phyloP scores from a whole-genome alignment of 805 yeast genomes.

The Starmerella bombicola region DNA sequence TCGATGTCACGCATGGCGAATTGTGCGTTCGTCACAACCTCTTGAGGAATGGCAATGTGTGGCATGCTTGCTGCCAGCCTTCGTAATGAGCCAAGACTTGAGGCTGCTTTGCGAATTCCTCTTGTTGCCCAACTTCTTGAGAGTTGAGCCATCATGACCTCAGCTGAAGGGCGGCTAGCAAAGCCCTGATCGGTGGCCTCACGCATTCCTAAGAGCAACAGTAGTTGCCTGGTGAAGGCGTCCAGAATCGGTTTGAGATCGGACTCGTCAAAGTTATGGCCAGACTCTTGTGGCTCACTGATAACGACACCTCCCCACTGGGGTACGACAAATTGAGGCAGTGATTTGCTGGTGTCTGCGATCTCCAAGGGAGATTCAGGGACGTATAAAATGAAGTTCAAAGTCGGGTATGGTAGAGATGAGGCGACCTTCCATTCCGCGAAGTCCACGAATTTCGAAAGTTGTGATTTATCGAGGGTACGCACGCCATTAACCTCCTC shows the following conservation, averaged over 20 bases:
- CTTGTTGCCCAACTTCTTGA: constrained; percentile 46
- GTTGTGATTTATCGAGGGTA: constrained; percentile 38
- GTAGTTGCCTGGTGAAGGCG: constrained; percentile 60
- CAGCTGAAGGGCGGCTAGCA: constrained; percentile 28
- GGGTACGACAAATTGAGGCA: constrained; percentile 49
- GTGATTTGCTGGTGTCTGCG: constrained; percentile 34
- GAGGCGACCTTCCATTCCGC: constrained; percentile 69
- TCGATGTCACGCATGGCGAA: constrained; percentile 37
- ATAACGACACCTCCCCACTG: constrained; percentile 79
- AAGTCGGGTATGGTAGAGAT: constrained; percentile 47
- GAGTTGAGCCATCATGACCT: constrained; percentile 41
- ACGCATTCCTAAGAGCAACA: constrained; percentile 62
- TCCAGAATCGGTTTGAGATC: constrained; percentile 50
- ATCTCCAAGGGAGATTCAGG: constrained; percentile 47
- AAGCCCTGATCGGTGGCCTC: constrained; percentile 46
- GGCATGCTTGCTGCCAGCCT: constrained; percentile 57
- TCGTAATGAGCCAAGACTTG: constrained; percentile 60
- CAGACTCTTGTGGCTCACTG: constrained; percentile 30
- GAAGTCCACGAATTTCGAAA: constrained; percentile 67
- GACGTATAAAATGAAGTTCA: constrained; percentile 59
- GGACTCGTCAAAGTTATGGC: constrained; percentile 24
- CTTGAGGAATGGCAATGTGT: constrained; percentile 71
- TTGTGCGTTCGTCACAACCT: constrained; percentile 48
- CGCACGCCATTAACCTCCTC: neutral
- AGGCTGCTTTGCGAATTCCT: constrained; percentile 49